These are phyloP conservation scores for Amyloporia xantha DNA, from an alignment of 768 basidiomycete genomes.

Conservation along the genomic window DNA sequence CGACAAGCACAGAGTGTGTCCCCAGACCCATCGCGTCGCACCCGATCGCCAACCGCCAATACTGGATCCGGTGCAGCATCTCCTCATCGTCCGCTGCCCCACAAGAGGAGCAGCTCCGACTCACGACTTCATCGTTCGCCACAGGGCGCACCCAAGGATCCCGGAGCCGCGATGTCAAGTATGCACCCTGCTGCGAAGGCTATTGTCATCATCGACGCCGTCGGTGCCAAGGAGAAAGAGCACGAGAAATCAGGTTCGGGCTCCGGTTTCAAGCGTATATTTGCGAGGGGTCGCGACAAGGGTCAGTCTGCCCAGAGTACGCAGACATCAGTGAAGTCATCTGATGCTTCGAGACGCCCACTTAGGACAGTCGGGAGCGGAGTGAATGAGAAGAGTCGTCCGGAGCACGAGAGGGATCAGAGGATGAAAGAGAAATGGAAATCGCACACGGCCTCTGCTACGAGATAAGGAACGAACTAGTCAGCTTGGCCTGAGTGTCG, in stretches of 20 bases:
- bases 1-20: constrained; percentile 2
- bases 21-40: constrained; percentile 1
- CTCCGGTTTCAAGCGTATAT: constrained; percentile 13
- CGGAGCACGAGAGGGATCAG: not conserved
- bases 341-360: not conserved
- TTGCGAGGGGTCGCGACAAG: constrained; percentile 1
- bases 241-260: constrained; percentile 16
- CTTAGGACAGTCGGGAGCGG: not conserved
- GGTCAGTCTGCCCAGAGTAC: not conserved
- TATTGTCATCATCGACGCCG: constrained; percentile 53
- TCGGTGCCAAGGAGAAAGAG: constrained; percentile 37
- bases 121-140: constrained; percentile 17
- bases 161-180: constrained; percentile 18
- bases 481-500: constrained; percentile 1
- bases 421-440: constrained; percentile 4
- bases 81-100: constrained; percentile 13
- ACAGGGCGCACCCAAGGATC: constrained; percentile 9
- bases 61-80: constrained; percentile 15
- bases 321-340: not conserved
- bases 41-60: not conserved
- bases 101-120: constrained; percentile 19
- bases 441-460: constrained; percentile 6
- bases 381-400: not conserved
- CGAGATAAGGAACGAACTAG: constrained; percentile 6
- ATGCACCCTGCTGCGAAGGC: constrained; percentile 52